These are phyloP conservation scores for Coniochaeta sp. DNA, from an alignment of 2,329 filamentous ascomycete species.

Conservation along the genomic window DNA sequence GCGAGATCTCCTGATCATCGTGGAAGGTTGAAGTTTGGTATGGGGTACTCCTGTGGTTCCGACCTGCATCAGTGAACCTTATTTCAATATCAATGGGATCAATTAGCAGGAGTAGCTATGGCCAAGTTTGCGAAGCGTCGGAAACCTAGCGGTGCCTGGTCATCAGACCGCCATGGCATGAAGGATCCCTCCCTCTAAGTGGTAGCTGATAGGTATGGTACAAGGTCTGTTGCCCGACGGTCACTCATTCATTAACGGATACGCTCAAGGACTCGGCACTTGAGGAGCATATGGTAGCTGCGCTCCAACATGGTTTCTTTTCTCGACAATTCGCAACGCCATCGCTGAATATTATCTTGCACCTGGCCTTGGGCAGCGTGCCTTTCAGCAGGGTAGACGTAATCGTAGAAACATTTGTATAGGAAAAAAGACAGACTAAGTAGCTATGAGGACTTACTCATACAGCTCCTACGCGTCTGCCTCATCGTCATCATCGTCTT, in stretches of 20 bases:
- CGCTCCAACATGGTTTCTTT: not conserved
- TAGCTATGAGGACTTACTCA: no score
- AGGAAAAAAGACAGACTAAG: not conserved
- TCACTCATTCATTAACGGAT: not conserved
- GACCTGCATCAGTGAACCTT: no score
- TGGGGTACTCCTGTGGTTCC: no score
- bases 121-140: not conserved
- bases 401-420: not conserved
- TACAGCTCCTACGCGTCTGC: not conserved
- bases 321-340: not conserved
- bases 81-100: no score
- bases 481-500: constrained; percentile 20
- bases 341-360: not conserved
- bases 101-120: not conserved
- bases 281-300: not conserved
- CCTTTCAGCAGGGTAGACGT: not conserved
- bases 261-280: not conserved
- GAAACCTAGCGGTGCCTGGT: not conserved
- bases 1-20: not conserved
- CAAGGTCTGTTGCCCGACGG: not conserved
- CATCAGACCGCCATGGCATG: no score
- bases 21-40: not conserved
- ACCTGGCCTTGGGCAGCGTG: not conserved
- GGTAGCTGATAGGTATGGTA: not conserved
- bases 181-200: not conserved